These are phyloP conservation scores for Picochlorum sp. DNA, from an alignment of 139 green algal genomes.

Conservation along the genomic window DNA sequence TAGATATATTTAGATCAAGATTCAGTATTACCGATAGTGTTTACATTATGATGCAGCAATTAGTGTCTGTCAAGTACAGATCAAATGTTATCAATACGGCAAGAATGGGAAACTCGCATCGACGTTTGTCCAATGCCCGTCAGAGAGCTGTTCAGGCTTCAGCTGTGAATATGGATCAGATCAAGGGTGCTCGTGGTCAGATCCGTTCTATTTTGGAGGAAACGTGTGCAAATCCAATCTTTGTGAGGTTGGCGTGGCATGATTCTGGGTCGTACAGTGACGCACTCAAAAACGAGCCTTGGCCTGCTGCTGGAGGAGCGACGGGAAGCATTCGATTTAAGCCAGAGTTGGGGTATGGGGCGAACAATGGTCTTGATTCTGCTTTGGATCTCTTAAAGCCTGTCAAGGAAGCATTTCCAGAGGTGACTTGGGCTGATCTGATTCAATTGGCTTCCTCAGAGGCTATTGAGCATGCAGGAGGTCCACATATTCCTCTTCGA, in stretches of 20 bases:
- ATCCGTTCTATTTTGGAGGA: background rate
- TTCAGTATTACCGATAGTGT: no score
- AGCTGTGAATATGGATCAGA: background rate
- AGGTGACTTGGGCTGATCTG: slow-evolving; percentile 57
- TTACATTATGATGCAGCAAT: no score
- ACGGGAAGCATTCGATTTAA: slow-evolving; percentile 83
- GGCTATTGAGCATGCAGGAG: slow-evolving; percentile 52
- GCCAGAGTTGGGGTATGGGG: slow-evolving; percentile 69
- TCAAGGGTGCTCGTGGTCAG: background rate
- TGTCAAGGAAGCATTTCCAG: slow-evolving; percentile 42
- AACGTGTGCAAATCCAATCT: slow-evolving; percentile 29
- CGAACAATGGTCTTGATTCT: slow-evolving; percentile 56
- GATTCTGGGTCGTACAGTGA: slow-evolving; percentile 63
- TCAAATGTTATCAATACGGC: no score
- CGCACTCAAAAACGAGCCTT: background rate
- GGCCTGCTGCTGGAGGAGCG: slow-evolving; percentile 52
- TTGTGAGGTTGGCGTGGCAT: slow-evolving; percentile 63
- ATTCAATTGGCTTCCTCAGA: slow-evolving; percentile 53
- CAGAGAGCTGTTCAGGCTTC: no score
- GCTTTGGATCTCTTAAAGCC: slow-evolving; percentile 36
- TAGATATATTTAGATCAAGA: no score
- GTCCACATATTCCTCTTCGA: slow-evolving; percentile 77
- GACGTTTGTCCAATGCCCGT: no score
- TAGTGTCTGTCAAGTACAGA: no score
- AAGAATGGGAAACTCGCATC: no score